Base-by-base conservation (phyloP, 768 basidiomycete species). In the Erythrobasidium yunnanense region DNA sequence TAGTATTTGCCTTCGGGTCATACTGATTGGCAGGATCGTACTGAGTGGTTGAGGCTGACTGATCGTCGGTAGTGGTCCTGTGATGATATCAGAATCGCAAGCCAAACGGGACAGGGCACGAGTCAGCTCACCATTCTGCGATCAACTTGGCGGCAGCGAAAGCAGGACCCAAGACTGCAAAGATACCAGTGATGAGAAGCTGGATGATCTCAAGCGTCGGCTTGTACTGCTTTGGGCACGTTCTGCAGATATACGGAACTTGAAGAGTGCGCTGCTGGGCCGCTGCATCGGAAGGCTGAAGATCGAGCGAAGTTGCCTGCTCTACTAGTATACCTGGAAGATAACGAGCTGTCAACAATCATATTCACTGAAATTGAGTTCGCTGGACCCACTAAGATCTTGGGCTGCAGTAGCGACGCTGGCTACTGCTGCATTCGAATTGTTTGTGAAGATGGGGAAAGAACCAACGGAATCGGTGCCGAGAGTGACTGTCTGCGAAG, bases 191-290 rank as follows among this genome's bases (percentile, higher is more conserved):
- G 23, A 62, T 33, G 30, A 66, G 30, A 2, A 66, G 22, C 23
- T 52, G 33, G 23, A 66, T 66, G 34, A 66, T 56, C 35, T 66
- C 65, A 13, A 66, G 17, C 17, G 52, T 51, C 23, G 65, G 65
- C 30, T 66, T 66, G 29, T 66, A 66, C 15, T 35, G 20, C 54
- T 66, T 66, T 27, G 18, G n/a, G 35, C 65, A 66, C 8, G 30
- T 33, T 38, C 55, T 25, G 65, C 65, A 66, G 17, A 66, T 17
- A 45, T 66, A 66, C 4, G 51, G 45, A 4, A 42, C 65, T 51
- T 55, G 55, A 15, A 66, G 38, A 11, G 65, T 66, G 30, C 65
- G 30, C 32, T 18, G 18, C 11, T 35, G 29, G 13, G n/a, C 52
- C 32, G 53, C 4, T 32, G 33, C 65, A 20, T 46, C 62, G 25